Base-by-base conservation (phyloP, 345 rosid genomes). In the Salix koriyanagi region DNA sequence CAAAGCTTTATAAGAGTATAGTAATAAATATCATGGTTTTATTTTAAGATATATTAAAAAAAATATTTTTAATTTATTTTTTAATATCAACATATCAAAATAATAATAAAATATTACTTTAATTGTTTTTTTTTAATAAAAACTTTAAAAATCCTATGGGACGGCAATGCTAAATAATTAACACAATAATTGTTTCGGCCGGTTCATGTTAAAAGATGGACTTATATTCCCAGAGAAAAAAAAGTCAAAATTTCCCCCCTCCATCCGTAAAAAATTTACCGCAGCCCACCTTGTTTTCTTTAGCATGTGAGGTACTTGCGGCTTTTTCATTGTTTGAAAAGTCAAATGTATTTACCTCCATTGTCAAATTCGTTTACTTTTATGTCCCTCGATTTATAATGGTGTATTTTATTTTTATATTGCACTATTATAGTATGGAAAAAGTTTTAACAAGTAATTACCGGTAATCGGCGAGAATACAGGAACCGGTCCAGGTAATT, bases 401-500 rank as follows among this genome's bases (percentile, higher is more conserved):
- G 13, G 23, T 9, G 10, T 1, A 9, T n/a, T 30, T 61, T 28
- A 10, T 13, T 32, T 71, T n/a, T 54, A n/a, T 23, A 10, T 50
- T 3, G 1, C 21, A 4, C 7, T 2, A 11, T 11, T 6, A 36
- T 25, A n/a, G 28, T 56, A 2, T 41, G 18, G 18, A 46, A 15
- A 13, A 19, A 46, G 39, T 42, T 28, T 28, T 21, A 19, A 21
- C 21, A 69, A 79, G 76, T 56, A 23, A 86, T 86, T 84, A 96
- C 99, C 92, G 91, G 96, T 86, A 92, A 77, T 2, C 84, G 84
- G 70, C 88, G 92, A 79, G 91, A 88, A 71, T 85, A 86, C 1
- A 96, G 85, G 85, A 91, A 96, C 70, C 99, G 94, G 67, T 96
- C 99, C 83, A 96, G 71, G 84, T 96, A 96, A 88, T 96, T 96